Base-by-base conservation (phyloP, 495 filamentous ascomycete genomes). In the Tetracladium marchalianum region DNA sequence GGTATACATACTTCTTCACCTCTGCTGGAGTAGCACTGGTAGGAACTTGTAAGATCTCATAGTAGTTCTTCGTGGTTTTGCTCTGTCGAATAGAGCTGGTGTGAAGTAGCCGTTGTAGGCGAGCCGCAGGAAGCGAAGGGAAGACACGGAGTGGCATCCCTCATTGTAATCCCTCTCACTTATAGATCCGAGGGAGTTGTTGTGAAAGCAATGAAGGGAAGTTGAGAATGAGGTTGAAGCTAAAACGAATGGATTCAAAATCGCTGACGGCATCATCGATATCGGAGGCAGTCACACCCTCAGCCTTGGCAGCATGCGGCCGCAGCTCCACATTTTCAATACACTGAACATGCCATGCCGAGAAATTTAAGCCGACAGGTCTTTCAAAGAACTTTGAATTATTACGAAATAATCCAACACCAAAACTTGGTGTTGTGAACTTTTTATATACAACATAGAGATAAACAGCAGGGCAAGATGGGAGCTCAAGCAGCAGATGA, bases 21-120 rank as follows among this genome's bases (percentile, higher is more conserved):
- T 93, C 87, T 2, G 66, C 67, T 1, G 71, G 60, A 22, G 85
- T 75, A 40, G 90, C 89, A 44, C 72, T 75, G 35, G 70, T 65
- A 12, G 78, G 69, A 18, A 98, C 57, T 32, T 82, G 75, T n/a
- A 98, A 75, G 46, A 80, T 82, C 56, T 92, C 81, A 65, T 97
- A 97, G 65, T 89, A 80, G 61, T 69, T 85, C 54, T 41, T 59
- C 36, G 11, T 43, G 1, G 32, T 52, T 53, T 58, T 66, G 47
- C 58, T 52, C 11, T 52, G 50, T 43, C 48, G 46, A 35, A 46
- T 27, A 47, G 48, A 18, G 49, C 69, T 63, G 66, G 63, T 43
- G 60, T 73, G 69, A 54, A 78, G 76, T 12, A 53, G 36, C 35
- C 54, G 38, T 43, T 46, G 45, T 27, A 41, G 49, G 40, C 39